phyloP scores from a whole-genome alignment of 306 rosid genomes.

The Medicago ruthenica region DNA sequence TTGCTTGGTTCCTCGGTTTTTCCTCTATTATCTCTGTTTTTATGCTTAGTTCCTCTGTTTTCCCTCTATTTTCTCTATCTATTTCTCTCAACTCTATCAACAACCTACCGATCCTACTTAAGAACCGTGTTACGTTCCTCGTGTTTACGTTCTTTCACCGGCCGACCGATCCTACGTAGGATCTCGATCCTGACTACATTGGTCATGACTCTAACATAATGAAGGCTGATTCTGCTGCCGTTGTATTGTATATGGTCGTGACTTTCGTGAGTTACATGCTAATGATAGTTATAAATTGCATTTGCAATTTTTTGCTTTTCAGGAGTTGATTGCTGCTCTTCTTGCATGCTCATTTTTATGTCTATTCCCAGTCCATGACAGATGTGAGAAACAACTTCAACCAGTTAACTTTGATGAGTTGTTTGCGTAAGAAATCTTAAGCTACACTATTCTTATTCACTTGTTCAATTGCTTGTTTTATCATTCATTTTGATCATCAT shows the following conservation, averaged over 20 bases:
- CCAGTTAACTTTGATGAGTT: slow-evolving; percentile 73
- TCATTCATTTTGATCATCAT: slow-evolving; percentile 29
- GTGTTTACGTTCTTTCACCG: too few species aligned
- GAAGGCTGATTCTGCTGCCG: slow-evolving; percentile 3
- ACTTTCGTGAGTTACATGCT: not conserved
- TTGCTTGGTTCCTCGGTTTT: too few species aligned
- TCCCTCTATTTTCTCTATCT: too few species aligned
- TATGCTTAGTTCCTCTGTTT: too few species aligned
- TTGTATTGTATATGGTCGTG: slow-evolving; percentile 19
- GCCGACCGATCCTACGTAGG: too few species aligned
- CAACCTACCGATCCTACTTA: too few species aligned
- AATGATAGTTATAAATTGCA: slow-evolving; percentile 19
- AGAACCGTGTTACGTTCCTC: too few species aligned
- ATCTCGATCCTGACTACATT: too few species aligned
- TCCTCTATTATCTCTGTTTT: too few species aligned
- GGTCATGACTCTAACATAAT: not conserved
- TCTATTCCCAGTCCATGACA: slow-evolving; percentile 68
- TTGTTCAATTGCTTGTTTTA: slow-evolving; percentile 26
- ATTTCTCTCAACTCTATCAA: too few species aligned
- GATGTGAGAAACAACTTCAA: slow-evolving; percentile 66
- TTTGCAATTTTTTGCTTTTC: slow-evolving; percentile 44
- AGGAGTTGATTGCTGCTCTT: slow-evolving; percentile 89
- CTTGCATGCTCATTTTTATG: slow-evolving; percentile 88
- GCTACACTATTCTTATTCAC: slow-evolving; percentile 21
- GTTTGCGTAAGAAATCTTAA: slow-evolving; percentile 71